Conservation (phyloP, 2,329 filamentous ascomycete genomes). For the Verticillium klebahnii region DNA sequence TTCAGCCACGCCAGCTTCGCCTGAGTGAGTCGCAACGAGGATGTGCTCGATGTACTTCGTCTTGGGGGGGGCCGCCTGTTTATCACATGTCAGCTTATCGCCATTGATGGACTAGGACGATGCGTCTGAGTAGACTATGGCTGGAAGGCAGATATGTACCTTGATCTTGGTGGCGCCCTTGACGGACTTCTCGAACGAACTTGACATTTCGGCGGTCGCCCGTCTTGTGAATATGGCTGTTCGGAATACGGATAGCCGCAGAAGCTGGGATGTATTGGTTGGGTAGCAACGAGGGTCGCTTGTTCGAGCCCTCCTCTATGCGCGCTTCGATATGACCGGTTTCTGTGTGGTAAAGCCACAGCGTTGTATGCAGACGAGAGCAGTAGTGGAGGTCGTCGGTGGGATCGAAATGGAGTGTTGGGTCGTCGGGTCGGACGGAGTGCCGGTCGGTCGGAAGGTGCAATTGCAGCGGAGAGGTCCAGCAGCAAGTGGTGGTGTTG, state of each 20-base stretch:
- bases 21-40: conserved; percentile 87
- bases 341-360: too few relatives aligned
- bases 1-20: conserved; percentile 90
- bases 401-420: not conserved
- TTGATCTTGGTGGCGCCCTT: conserved; percentile 99
- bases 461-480: not conserved
- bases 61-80: conserved; percentile 71
- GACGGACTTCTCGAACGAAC: conserved; percentile 97
- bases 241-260: not conserved
- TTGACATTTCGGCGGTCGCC: conserved; percentile 54
- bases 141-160: conserved; percentile 38
- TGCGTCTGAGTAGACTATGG: not conserved
- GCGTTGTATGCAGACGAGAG: too few relatives aligned
- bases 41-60: conserved; percentile 99
- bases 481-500: not conserved
- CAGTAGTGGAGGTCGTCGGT: too few relatives aligned
- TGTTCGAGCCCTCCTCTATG: too few relatives aligned
- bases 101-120: conserved; percentile 4
- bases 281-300: not conserved
- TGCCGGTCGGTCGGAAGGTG: not conserved
- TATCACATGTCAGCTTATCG: conserved; percentile 10
- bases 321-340: too few relatives aligned
- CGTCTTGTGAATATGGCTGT: not conserved
- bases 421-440: not conserved
- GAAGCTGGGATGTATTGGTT: not conserved